phyloP scores from a whole-genome alignment of 139 green algal species.

The Dunaliella primolecta region DNA sequence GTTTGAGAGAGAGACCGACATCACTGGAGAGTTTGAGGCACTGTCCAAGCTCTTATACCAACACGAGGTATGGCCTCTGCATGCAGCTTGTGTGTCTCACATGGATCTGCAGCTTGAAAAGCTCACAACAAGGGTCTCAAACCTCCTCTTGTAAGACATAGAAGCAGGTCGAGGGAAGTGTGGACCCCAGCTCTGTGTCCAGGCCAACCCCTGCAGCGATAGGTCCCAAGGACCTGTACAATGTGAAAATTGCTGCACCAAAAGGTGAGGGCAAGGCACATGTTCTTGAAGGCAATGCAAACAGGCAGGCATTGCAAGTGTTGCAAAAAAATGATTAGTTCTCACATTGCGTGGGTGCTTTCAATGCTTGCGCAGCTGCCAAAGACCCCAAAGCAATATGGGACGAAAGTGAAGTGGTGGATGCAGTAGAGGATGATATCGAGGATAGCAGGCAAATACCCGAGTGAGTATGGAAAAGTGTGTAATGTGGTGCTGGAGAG shows the following conservation, averaged over 20 bases:
- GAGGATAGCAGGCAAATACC: constrained; percentile 51
- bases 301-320: too few species aligned
- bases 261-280: too few species aligned
- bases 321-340: too few species aligned
- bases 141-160: background rate
- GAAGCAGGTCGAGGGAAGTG: background rate
- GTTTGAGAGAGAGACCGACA: constrained; percentile 7
- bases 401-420: constrained; percentile 45
- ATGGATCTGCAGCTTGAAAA: background rate
- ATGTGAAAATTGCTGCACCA: constrained; percentile 46
- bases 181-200: constrained; percentile 8
- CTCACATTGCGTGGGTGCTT: too few species aligned
- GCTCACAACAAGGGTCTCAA: background rate
- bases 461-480: too few species aligned
- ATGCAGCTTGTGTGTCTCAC: background rate
- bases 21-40: constrained; percentile 30
- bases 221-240: constrained; percentile 47
- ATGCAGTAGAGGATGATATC: constrained; percentile 44
- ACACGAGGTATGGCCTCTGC: background rate
- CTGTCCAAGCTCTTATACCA: constrained; percentile 31
- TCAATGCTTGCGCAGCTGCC: constrained; percentile 18
- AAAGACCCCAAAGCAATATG: constrained; percentile 59
- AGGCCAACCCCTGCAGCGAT: constrained; percentile 37
- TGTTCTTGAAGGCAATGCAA: too few species aligned
- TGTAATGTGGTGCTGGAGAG: too few species aligned